Conservation (phyloP, 345 rosid genomes). For the Conringia planisiliqua region DNA sequence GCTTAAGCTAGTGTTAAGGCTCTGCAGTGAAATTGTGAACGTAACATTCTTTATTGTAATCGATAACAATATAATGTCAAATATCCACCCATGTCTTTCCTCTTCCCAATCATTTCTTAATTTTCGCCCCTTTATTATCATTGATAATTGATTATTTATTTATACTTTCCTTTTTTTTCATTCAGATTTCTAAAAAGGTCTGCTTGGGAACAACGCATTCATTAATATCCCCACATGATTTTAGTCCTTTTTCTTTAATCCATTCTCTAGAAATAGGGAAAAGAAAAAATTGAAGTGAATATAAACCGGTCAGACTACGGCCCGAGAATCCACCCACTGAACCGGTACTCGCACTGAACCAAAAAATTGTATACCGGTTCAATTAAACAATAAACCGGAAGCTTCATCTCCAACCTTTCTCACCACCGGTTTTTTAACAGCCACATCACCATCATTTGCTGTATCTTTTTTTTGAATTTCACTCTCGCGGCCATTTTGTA, state of each 20-base stretch:
- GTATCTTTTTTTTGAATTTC: neutral
- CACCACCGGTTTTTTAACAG: neutral
- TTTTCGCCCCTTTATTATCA: neutral
- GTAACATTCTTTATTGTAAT: conserved; percentile 6
- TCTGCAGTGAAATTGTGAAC: conserved; percentile 22
- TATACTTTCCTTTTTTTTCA: neutral
- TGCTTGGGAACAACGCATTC: conserved; percentile 27
- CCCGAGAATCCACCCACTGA: neutral
- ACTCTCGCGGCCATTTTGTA: neutral
- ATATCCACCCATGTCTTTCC: conserved; percentile 18
- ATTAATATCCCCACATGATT: conserved; percentile 19
- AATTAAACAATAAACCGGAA: conserved; percentile 16
- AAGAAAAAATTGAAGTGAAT: neutral
- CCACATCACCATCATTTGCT: neutral
- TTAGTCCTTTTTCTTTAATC: neutral
- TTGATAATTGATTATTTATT: conserved; percentile 7
- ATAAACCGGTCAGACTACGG: neutral
- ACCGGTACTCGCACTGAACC: conserved; percentile 1
- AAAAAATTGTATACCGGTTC: conserved; percentile 8
- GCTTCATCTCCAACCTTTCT: neutral
- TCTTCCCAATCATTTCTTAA: conserved; percentile 29
- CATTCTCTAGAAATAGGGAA: neutral
- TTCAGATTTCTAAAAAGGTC: neutral
- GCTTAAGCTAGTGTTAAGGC: neutral
- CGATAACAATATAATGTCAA: neutral